Evolutionary conservation across 2,329 filamentous ascomycete species (phyloP), one percentile per base, ranked within the genome.

Genomic region (Talaromyces sp.): DNA sequence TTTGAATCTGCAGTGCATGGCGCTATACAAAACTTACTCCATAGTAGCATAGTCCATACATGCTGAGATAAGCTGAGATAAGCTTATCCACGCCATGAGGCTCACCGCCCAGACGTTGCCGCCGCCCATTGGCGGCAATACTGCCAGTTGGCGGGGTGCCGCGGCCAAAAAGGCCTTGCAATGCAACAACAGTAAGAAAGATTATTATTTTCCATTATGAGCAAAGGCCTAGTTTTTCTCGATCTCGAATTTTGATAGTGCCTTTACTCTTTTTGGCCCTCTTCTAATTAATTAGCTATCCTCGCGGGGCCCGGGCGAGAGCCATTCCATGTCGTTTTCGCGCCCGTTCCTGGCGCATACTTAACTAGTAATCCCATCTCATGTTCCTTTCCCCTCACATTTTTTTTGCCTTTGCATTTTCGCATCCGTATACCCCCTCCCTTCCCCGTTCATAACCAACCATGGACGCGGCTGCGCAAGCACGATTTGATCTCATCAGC

Each of bases 401-500:
- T 19, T 17, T 14, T 24, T 46, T 46, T 46, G n/a, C 43, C n/a
- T 3, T 46, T n/a, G 5, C 19, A 24, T 46, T 46, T 46, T 46
- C 21, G n/a, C 43, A 24, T 46, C 19, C 19, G 43, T 46, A 46
- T 52, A 29, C 26, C 49, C 49, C 49, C 49, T 29, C 49, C 27
- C 21, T 27, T 49, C 21, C 11, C 21, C 11, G 43, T 13, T 10
- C n/a, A 11, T 46, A n/a, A 19, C 38, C 51, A 46, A 55, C 32
- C 29, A 63, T 63, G 62, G 59, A 62, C n/a, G 1, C 56, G 5
- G 13, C 32, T 6, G 59, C 59, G 64, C 77, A 82, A 62, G 85
- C 89, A 75, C 86, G 87, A 72, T 81, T 92, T 67, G 82, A 82
- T 62, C 84, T 96, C 70, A 96, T 96, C 78, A 85, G 83, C 64